Conservation (phyloP, 495 filamentous ascomycete genomes). For the Penicillium cosmopolitanum region DNA sequence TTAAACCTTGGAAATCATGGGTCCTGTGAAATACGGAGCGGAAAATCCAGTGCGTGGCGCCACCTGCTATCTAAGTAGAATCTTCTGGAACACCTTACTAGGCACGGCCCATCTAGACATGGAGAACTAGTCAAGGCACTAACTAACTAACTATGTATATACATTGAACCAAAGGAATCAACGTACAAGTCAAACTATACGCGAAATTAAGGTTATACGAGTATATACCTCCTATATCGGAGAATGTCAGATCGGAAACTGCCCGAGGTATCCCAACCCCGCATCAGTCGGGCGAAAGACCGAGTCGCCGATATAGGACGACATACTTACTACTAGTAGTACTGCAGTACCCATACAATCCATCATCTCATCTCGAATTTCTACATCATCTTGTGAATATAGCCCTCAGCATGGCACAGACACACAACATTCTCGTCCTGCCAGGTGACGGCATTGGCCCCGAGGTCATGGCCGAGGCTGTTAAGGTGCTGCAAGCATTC, state of each 20-base stretch:
- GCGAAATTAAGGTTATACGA: neutral
- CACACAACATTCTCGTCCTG: slow-evolving; percentile 54
- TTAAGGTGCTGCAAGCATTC: slow-evolving; percentile 54
- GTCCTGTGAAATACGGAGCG: no score
- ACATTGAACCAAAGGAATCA: no score
- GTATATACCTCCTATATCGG: slow-evolving; percentile 4
- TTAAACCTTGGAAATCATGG: no score
- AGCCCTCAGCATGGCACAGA: slow-evolving; percentile 22
- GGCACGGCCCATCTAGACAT: no score
- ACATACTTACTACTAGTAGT: no score
- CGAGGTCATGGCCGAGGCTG: slow-evolving; percentile 56
- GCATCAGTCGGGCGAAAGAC: slow-evolving; percentile 28
- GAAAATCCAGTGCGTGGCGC: no score
- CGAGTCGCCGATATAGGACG: slow-evolving; percentile 12
- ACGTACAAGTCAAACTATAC: no score
- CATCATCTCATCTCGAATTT: neutral
- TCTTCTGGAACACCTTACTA: no score
- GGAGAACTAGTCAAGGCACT: no score
- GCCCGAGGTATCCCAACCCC: slow-evolving; percentile 24
- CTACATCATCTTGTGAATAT: neutral
- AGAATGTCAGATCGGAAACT: slow-evolving; percentile 17
- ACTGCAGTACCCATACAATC: neutral
- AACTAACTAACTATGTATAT: no score
- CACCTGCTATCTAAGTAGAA: no score
- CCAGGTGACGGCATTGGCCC: slow-evolving; percentile 60